phyloP scores from a whole-genome alignment of 108 stramenopile species.

The Fistulifera pelliculosa region DNA sequence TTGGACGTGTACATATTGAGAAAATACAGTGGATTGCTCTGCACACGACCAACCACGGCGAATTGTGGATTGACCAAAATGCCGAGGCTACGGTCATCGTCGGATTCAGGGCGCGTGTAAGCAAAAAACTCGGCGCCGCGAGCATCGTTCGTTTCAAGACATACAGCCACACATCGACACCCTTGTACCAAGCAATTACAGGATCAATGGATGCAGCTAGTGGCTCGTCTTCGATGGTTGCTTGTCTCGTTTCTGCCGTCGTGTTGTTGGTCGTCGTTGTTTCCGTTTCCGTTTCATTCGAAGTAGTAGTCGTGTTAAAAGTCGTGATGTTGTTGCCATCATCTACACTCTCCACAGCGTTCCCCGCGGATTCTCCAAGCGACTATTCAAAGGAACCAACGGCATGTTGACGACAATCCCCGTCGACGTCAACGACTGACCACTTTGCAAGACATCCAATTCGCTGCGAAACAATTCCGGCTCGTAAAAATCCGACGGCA shows the following conservation, averaged over 20 bases:
- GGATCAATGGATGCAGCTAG: conserved; percentile 15
- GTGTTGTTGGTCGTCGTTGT: not conserved
- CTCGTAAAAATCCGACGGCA: conserved; percentile 8
- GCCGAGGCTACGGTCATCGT: conserved; percentile 4
- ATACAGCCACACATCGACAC: conserved; percentile 14
- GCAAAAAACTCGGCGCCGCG: conserved; percentile 14
- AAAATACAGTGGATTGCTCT: conserved; percentile 19
- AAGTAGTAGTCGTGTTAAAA: too few relatives aligned
- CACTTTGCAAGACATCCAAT: conserved; percentile 7
- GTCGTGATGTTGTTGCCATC: too few relatives aligned
- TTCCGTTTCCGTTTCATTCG: too few relatives aligned
- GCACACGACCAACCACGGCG: conserved; percentile 1
- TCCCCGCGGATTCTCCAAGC: conserved; percentile 10
- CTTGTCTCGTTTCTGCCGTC: too few relatives aligned
- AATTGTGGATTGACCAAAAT: conserved; percentile 4
- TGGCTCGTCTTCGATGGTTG: not conserved
- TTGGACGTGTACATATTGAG: conserved; percentile 15
- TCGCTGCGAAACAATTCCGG: conserved; percentile 9
- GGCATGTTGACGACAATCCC: conserved; percentile 22
- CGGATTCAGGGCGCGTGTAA: not conserved
- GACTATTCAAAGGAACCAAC: conserved; percentile 16
- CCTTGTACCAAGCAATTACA: conserved; percentile 11
- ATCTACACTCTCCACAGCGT: too few relatives aligned
- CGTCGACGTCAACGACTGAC: not conserved
- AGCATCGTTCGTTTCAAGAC: conserved; percentile 14